Base-by-base conservation (phyloP, 116 monocot species). In the Phalaenopsis hybrid region DNA sequence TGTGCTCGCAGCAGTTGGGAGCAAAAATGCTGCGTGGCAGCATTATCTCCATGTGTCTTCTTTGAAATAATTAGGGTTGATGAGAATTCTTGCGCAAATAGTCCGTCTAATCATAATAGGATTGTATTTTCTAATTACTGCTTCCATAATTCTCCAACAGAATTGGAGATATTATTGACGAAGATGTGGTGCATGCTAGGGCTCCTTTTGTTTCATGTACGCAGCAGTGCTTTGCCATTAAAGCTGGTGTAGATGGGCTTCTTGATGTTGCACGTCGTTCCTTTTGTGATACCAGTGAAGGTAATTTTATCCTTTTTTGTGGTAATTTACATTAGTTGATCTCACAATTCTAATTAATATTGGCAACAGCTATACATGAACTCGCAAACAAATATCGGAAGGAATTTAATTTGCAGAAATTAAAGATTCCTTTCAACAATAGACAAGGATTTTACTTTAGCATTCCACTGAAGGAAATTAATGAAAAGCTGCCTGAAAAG, bases 201-300 rank as follows among this genome's bases (percentile, higher is more conserved):
- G 89, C 88, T 80, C 90, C 99, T 81, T 99, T 99, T 99, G 87
- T 95, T 87, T 85, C 95, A 31, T 90, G 89, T 77, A 99, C 95
- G 48, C 95, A 99, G 86, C 95, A 95, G 45, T 99, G 99, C 85
- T 99, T 99, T 92, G 99, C 99, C 83, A 84, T 99, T 41, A 99
- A 95, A 81, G 81, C 94, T 81, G 95, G 94, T 78, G 88, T 94
- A 23, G 95, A 99, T 89, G 93, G 92, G 8, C 89, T 92, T 82
- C 88, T 99, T 84, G 99, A 99, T 90, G 88, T 99, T 79, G 94
- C 99, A 50, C 81, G 99, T 6, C 89, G 91, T 57, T 90, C 87
- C n/a, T 99, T 95, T 82, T 99, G 94, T 91, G 95, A 95, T 81
- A 99, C 99, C 12, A 99, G 95, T 79, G 94, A 95, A 99, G 99